Evolutionary conservation across 805 yeast genomes (phyloP).

Genomic region (Kuraishia floccosa): DNA sequence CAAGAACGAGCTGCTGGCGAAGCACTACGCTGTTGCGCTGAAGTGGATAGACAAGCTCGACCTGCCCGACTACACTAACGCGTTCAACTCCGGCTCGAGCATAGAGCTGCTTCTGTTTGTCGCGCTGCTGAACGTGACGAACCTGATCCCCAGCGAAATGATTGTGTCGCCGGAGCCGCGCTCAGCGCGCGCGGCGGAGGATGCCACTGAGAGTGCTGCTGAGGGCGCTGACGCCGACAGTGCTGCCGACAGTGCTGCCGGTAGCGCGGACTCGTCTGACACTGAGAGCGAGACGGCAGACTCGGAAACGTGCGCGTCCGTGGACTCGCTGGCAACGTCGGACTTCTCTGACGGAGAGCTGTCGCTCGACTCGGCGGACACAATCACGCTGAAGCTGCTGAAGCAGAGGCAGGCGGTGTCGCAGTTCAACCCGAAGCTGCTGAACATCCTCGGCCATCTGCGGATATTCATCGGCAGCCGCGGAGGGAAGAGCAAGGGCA

Average conservation of each 20-base stretch:
- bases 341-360: too few relatives aligned
- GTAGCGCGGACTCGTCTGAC: conserved; percentile 3
- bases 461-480: conserved; percentile 17
- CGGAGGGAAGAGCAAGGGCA: conserved; percentile 4
- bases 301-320: not conserved
- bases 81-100: conserved; percentile 7
- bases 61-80: conserved; percentile 11
- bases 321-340: too few relatives aligned
- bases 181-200: too few relatives aligned
- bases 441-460: conserved; percentile 16
- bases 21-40: conserved; percentile 6
- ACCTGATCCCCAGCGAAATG: conserved; percentile 7
- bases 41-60: conserved; percentile 13
- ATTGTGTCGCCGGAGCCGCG: too few relatives aligned
- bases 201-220: too few relatives aligned
- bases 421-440: conserved; percentile 12
- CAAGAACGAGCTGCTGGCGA: conserved; percentile 12
- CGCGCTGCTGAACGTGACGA: conserved; percentile 11
- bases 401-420: conserved; percentile 8
- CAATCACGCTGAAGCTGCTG: conserved; percentile 1
- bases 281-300: not conserved
- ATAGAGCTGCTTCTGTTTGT: conserved; percentile 14
- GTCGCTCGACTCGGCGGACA: too few relatives aligned
- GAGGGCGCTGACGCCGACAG: not conserved
- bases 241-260: not conserved